Conservation (phyloP, 208 protist species). For the Crithidia brevicula region DNA sequence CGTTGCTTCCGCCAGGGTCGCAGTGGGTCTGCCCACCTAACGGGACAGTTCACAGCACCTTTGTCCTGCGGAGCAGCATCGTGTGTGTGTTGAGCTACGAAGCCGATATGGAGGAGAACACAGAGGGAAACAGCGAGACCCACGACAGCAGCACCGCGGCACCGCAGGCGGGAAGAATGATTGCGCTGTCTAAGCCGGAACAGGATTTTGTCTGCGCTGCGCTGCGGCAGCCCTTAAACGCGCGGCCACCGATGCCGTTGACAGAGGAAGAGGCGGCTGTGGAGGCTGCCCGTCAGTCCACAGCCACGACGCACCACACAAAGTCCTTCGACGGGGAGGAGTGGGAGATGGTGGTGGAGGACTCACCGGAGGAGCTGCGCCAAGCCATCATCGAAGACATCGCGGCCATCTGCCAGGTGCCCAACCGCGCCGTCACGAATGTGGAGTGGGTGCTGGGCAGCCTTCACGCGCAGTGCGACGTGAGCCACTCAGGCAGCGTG, state of each 20-base stretch:
- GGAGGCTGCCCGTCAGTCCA: not conserved
- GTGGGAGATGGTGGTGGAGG: conserved; percentile 46
- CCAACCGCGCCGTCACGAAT: conserved; percentile 34
- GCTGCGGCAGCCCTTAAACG: conserved; percentile 13
- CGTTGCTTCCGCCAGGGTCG: conserved; percentile 1
- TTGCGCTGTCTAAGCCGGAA: conserved; percentile 10
- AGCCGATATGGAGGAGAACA: not conserved
- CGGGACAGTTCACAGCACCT: conserved; percentile 3
- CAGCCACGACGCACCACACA: conserved; percentile 24
- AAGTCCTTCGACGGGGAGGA: conserved; percentile 36
- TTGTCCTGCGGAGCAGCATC: conserved; percentile 35
- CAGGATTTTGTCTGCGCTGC: conserved; percentile 3
- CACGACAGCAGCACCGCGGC: not conserved
- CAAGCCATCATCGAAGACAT: conserved; percentile 37
- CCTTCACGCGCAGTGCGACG: conserved; percentile 40
- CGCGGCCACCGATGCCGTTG: conserved; percentile 4
- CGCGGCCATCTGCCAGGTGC: conserved; percentile 34
- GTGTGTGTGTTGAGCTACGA: conserved; percentile 28
- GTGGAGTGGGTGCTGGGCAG: conserved; percentile 32
- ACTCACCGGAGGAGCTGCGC: conserved; percentile 41
- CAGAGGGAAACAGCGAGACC: not conserved
- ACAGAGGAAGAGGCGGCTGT: conserved; percentile 1
- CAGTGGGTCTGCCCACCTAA: conserved; percentile 14
- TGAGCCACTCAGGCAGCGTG: conserved; percentile 30
- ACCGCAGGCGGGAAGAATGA: not conserved